Percentiles rank a stretch among this genome's conserved stretches.
These are phyloP conservation scores for Candida methanosorbosa DNA, from an alignment of 805 yeast species.

Conservation along the genomic window DNA sequence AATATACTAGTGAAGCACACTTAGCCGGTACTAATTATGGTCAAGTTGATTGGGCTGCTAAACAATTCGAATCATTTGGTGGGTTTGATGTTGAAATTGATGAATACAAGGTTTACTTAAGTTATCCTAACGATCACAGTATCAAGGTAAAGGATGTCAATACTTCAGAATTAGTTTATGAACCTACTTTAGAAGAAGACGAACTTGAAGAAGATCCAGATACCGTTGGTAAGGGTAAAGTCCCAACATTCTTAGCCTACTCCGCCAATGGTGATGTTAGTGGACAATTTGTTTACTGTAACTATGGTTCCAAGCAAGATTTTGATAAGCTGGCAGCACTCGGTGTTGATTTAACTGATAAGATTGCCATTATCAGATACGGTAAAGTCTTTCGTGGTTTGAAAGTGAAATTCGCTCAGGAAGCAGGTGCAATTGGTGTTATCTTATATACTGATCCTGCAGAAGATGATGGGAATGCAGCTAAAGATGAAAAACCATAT, in stretches of 20 bases:
- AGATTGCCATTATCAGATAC: conserved; percentile 51
- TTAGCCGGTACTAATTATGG: conserved; percentile 37
- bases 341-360: conserved; percentile 39
- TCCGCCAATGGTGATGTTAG: conserved; percentile 62
- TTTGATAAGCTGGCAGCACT: conserved; percentile 32
- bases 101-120: conserved; percentile 44
- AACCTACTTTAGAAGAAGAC: conserved; percentile 42
- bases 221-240: conserved; percentile 31
- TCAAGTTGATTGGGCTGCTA: conserved; percentile 44
- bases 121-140: conserved; percentile 45
- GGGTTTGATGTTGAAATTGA: conserved; percentile 37
- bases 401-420: conserved; percentile 61
- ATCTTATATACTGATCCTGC: conserved; percentile 58
- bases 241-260: conserved; percentile 63
- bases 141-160: conserved; percentile 28
- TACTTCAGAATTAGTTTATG: conserved; percentile 23
- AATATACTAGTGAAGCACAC: conserved; percentile 40
- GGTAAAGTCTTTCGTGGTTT: conserved; percentile 57
- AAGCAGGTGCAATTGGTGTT: conserved; percentile 54
- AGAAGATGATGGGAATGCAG: conserved; percentile 39
- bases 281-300: conserved; percentile 47
- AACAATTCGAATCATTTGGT: conserved; percentile 47
- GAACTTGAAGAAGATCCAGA: conserved; percentile 33
- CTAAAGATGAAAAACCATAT: conserved; percentile 44
- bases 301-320: conserved; percentile 51